phyloP scores from a whole-genome alignment of 2,329 filamentous ascomycete genomes.

The Penicillium sp. region DNA sequence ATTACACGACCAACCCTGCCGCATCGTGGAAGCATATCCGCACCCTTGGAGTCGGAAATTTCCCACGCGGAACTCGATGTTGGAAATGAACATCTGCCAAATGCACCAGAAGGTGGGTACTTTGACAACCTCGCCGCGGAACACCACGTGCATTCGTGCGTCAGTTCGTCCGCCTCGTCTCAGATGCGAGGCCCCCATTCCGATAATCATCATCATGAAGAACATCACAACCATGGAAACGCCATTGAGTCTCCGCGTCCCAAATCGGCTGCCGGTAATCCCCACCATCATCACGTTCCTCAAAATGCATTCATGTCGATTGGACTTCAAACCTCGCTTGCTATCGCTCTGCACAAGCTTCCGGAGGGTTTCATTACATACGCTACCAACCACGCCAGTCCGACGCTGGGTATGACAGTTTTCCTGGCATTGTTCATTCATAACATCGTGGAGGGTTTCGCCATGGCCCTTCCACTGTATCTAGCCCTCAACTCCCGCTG shows the following conservation, averaged over 20 bases:
- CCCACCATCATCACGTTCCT: slow-evolving; percentile 90
- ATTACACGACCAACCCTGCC: slow-evolving; percentile 13
- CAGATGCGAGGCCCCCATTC: slow-evolving; percentile 2
- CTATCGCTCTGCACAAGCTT: slow-evolving; percentile 93
- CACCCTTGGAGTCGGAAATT: slow-evolving; percentile 18
- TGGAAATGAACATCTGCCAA: not conserved
- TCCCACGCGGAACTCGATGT: slow-evolving; percentile 3
- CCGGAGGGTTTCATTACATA: slow-evolving; percentile 87
- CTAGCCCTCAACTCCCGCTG: slow-evolving; percentile 77
- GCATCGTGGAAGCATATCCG: slow-evolving; percentile 19
- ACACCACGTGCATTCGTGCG: not conserved
- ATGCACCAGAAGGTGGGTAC: slow-evolving; percentile 10
- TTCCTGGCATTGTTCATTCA: slow-evolving; percentile 96
- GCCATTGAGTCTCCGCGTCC: slow-evolving; percentile 8
- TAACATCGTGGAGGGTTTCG: slow-evolving; percentile 96
- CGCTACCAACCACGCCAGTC: slow-evolving; percentile 94
- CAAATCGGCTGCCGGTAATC: slow-evolving; percentile 31
- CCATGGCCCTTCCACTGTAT: slow-evolving; percentile 87
- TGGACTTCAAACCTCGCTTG: slow-evolving; percentile 91
- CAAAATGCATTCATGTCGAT: slow-evolving; percentile 91
- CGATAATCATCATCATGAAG: not conserved
- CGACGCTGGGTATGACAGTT: slow-evolving; percentile 79
- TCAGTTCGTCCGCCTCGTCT: slow-evolving; percentile 12
- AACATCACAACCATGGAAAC: slow-evolving; percentile 9
- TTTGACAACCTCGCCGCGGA: slow-evolving; percentile 17